Percentiles rank a stretch among this genome's conserved stretches.
Evolutionary conservation across 1,284 basidiomycete species (phyloP).

Genomic region (Pseudozyma flocculosa): DNA sequence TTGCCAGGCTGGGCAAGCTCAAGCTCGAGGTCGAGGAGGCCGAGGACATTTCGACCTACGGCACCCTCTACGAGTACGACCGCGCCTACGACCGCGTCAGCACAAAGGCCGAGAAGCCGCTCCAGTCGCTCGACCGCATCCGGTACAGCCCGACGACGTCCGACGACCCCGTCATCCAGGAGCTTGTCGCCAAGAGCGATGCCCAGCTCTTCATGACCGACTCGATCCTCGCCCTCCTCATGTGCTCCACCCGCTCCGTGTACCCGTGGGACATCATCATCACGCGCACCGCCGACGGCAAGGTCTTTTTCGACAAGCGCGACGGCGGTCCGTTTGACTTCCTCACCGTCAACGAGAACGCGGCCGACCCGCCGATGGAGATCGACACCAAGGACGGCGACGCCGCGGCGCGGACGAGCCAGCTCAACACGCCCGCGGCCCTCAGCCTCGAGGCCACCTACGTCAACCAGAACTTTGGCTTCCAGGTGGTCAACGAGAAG

Average conservation of each 20-base stretch:
- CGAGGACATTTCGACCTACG: conserved; percentile 68
- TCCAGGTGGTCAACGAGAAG: conserved; percentile 85
- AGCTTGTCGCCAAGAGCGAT: conserved; percentile 58
- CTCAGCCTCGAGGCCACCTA: conserved; percentile 96
- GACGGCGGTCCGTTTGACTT: conserved; percentile 89
- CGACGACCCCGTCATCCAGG: conserved; percentile 73
- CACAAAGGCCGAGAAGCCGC: conserved; percentile 76
- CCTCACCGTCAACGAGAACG: conserved; percentile 98
- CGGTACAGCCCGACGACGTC: conserved; percentile 97
- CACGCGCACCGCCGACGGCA: conserved; percentile 80
- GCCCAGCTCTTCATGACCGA: conserved; percentile 94
- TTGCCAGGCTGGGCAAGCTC: conserved; percentile 86
- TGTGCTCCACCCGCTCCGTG: conserved; percentile 91
- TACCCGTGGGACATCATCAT: conserved; percentile 99
- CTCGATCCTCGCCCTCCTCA: conserved; percentile 90
- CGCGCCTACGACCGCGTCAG: conserved; percentile 94
- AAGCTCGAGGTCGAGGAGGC: conserved; percentile 72
- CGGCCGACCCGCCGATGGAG: conserved; percentile 89
- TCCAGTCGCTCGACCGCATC: conserved; percentile 90
- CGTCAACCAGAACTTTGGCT: conserved; percentile 98
- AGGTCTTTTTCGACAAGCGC: conserved; percentile 95
- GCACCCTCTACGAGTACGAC: conserved; percentile 89
- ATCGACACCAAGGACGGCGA: conserved; percentile 46
- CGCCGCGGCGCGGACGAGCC: conserved; percentile 61
- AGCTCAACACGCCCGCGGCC: conserved; percentile 90